Percentiles rank a stretch among this genome's conserved stretches.
Conservation (phyloP, 2,329 filamentous ascomycete genomes). For the Aspergillus pseudoterreus region DNA sequence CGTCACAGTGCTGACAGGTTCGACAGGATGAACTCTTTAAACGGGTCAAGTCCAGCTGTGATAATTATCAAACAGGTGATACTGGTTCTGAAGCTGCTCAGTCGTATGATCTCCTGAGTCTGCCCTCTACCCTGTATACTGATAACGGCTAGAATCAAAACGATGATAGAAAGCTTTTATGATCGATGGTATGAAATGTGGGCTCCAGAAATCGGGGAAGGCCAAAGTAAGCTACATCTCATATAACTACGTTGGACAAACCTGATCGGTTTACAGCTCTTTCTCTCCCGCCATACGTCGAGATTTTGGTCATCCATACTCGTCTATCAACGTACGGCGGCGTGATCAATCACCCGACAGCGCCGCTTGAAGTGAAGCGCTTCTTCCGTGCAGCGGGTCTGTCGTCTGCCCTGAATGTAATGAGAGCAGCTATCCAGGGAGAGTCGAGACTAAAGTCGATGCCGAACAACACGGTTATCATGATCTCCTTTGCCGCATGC, state of each 20-base stretch:
- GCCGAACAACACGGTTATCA: slow-evolving; percentile 75
- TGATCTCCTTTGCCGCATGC: slow-evolving; percentile 72
- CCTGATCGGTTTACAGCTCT: slow-evolving; percentile 43
- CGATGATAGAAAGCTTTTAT: slow-evolving; percentile 63
- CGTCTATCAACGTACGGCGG: slow-evolving; percentile 70
- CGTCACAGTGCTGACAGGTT: slow-evolving; percentile 4
- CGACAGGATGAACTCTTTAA: slow-evolving; percentile 30
- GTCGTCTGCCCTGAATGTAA: slow-evolving; percentile 69
- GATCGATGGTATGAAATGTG: slow-evolving; percentile 63
- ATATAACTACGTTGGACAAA: background rate
- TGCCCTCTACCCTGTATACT: background rate
- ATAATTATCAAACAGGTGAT: slow-evolving; percentile 29
- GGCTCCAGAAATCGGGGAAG: slow-evolving; percentile 55
- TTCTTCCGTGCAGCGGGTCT: slow-evolving; percentile 70
- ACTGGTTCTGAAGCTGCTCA: slow-evolving; percentile 32
- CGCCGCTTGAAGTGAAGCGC: slow-evolving; percentile 65
- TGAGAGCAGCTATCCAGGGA: slow-evolving; percentile 69
- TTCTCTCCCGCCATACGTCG: slow-evolving; percentile 65
- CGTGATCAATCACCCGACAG: slow-evolving; percentile 71
- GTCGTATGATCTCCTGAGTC: slow-evolving; percentile 21
- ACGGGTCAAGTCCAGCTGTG: slow-evolving; percentile 34
- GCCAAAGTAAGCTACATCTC: slow-evolving; percentile 40
- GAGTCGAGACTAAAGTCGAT: slow-evolving; percentile 68
- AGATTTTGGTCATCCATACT: slow-evolving; percentile 70
- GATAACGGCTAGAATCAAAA: slow-evolving; percentile 44